phyloP scores from a whole-genome alignment of 2,329 filamentous ascomycete genomes.

The Ophiostoma sp. region DNA sequence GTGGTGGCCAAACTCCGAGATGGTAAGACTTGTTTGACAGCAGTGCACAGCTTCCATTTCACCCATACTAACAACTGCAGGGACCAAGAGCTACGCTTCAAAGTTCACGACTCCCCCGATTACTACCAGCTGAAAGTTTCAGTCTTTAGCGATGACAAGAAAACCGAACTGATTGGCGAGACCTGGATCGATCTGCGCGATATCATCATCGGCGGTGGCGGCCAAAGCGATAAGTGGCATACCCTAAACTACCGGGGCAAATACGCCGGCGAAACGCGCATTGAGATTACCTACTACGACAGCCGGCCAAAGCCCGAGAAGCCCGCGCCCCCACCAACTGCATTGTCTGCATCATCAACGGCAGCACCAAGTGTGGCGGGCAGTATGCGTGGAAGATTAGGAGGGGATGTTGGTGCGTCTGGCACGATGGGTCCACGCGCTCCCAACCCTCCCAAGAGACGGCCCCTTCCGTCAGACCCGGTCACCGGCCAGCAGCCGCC shows the following conservation, averaged over 20 bases:
- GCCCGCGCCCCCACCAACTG: conserved; percentile 50
- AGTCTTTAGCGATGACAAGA: conserved; percentile 97
- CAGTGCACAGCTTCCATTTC: too few relatives aligned
- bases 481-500: conserved; percentile 50
- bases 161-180: conserved; percentile 92
- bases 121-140: conserved; percentile 95
- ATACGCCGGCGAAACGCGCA: conserved; percentile 89
- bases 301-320: conserved; percentile 75
- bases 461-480: conserved; percentile 77
- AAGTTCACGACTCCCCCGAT: conserved; percentile 90
- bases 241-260: conserved; percentile 80
- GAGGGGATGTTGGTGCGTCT: conserved; percentile 35
- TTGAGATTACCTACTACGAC: conserved; percentile 97
- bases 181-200: conserved; percentile 78
- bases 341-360: conserved; percentile 22
- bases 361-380: conserved; percentile 1
- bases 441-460: conserved; percentile 57
- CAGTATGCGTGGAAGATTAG: conserved; percentile 17
- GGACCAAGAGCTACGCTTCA: conserved; percentile 96
- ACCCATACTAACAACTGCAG: too few relatives aligned
- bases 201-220: conserved; percentile 78
- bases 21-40: too few relatives aligned
- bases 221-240: conserved; percentile 94
- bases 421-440: conserved; percentile 41
- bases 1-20: conserved; percentile 90